Evolutionary conservation across 805 yeast genomes (phyloP), one percentile per base, ranked within the genome.

Genomic region (Saccharomycopsis lassenensis): DNA sequence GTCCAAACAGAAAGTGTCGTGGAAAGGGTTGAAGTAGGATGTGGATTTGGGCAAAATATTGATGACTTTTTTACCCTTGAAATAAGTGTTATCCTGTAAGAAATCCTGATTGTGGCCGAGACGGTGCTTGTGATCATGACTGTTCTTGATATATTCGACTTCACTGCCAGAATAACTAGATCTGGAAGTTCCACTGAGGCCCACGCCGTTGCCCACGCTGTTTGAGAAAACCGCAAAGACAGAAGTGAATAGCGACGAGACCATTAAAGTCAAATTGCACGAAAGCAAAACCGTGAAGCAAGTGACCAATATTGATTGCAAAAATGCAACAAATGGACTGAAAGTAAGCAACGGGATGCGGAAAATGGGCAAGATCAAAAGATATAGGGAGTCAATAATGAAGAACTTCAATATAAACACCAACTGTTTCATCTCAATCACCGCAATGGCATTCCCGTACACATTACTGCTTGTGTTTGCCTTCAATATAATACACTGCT

Each of bases 11-110:
- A 68, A 69, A 4, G 71, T 63, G 20, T 70, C 74, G 33, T 65
- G 71, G 47, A 74, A 70, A 2, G 95, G 95, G 45, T 87, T 85
- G 48, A 91, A 59, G 49, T 67, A 63, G 4, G 93, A 95, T 0
- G 93, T 78, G 29, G 93, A 80, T 56, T 89, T 96, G 0, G 98
- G 97, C 24, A 91, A 61, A 43, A 82, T 81, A 50, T 87, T 81
- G 43, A 91, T 78, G 1, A 87, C 81, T 50, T 83, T 82, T 29
- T 74, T 75, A 29, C 98, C 98, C 49, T 73, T 79, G 54, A 87
- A 80, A 54, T 86, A 93, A n/a, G n/a, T n/a, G n/a, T n/a, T n/a
- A n/a, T n/a, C n/a, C n/a, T n/a, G n/a, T n/a, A n/a, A n/a, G n/a
- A n/a, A n/a, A n/a, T n/a, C n/a, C n/a, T n/a, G n/a, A n/a, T n/a